Percentiles rank a stretch among this genome's conserved stretches.
Conservation (phyloP, 495 filamentous ascomycete genomes). For the Astrothelium macrocarpum region DNA sequence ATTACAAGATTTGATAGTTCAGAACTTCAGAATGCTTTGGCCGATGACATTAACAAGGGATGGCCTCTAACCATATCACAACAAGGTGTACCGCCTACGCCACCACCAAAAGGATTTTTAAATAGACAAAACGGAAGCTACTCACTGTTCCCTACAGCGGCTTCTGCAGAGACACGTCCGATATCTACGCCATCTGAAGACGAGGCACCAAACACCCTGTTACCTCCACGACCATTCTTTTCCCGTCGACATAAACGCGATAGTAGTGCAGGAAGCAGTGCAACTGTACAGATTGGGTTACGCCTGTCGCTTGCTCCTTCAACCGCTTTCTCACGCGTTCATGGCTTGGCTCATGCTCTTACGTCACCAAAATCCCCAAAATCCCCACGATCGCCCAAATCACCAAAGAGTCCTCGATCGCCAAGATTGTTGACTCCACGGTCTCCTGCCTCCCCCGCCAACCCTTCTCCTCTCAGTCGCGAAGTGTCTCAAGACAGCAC, state of each 20-base stretch:
- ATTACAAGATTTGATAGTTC: not conserved
- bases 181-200: not conserved
- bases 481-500: slow-evolving; percentile 2
- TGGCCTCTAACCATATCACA: not conserved
- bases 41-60: not conserved
- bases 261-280: not conserved
- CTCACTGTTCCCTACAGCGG: slow-evolving; percentile 1
- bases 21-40: not conserved
- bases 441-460: not conserved
- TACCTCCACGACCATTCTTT: not conserved
- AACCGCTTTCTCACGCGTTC: not conserved
- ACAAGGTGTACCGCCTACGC: not conserved
- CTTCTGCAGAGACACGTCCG: not conserved
- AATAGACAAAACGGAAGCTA: not conserved
- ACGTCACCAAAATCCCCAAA: not conserved
- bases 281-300: not conserved
- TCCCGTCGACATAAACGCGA: not conserved
- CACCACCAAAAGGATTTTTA: not conserved
- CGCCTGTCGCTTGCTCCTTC: not conserved
- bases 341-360: not conserved
- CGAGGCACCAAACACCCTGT: not conserved
- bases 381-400: not conserved
- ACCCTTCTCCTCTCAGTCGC: not conserved
- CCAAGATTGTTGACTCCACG: not conserved
- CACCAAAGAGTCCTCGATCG: not conserved